Evolutionary conservation across 768 basidiomycete genomes (phyloP).

Genomic region (Mycena albidolilacea): DNA sequence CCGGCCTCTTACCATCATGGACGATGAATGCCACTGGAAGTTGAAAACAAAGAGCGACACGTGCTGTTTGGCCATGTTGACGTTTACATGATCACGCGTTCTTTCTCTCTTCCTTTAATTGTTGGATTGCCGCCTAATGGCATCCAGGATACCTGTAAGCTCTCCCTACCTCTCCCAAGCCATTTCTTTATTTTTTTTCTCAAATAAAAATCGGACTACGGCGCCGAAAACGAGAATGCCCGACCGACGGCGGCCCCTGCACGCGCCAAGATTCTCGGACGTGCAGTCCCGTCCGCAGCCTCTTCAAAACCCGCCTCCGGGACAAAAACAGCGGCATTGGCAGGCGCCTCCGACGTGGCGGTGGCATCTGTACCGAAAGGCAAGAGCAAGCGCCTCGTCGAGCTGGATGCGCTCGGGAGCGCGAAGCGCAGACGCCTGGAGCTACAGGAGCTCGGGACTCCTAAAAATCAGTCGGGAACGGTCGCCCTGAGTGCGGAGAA

Average conservation of each 20-base stretch:
- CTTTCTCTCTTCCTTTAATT: neutral
- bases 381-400: too few relatives aligned
- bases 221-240: slow-evolving; percentile 34
- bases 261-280: slow-evolving; percentile 20
- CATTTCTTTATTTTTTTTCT: neutral
- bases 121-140: slow-evolving; percentile 15
- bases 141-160: slow-evolving; percentile 35
- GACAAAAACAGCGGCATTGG: neutral
- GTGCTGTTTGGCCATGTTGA: slow-evolving; percentile 18
- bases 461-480: too few relatives aligned
- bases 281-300: neutral
- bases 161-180: neutral
- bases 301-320: neutral
- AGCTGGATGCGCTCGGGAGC: neutral
- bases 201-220: neutral
- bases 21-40: too few relatives aligned
- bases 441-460: too few relatives aligned
- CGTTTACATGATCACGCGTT: slow-evolving; percentile 21
- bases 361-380: neutral
- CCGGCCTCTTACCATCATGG: too few relatives aligned
- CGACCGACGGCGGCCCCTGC: neutral
- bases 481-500: neutral
- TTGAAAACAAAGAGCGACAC: too few relatives aligned
- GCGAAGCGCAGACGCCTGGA: slow-evolving; percentile 32
- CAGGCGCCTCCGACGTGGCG: slow-evolving; percentile 8